Base-by-base conservation (phyloP, 2,329 filamentous ascomycete species). In the Paraconiothyrium sp. region DNA sequence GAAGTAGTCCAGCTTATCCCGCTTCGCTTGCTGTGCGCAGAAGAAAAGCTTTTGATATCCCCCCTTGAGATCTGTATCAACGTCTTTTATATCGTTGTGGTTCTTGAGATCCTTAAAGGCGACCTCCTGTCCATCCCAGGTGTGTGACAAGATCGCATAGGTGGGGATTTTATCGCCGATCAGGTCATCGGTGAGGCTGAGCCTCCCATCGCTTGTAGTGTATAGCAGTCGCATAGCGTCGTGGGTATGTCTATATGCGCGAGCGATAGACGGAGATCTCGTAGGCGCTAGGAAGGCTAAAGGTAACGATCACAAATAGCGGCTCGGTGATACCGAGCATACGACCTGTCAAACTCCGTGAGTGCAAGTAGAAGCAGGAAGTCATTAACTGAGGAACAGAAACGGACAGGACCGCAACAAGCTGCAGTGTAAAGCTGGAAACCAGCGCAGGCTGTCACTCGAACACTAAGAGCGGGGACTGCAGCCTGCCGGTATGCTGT, bases 191-290 rank as follows among this genome's bases (percentile, higher is more conserved):
- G 30, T 50, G 13, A 14, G 35, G 16, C 44, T 30, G 32, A 64
- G 58, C 34, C n/a, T 63, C 49, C 64, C 60, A 14, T 63, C 54
- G 58, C 54, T 48, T 57, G 58, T 10, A 20, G 44, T 67, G 34
- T 64, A 56, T 34, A 66, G 49, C 35, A 66, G 51, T 51, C 61
- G 57, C 61, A 66, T 66, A 14, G 46, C 10, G 55, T 22, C n/a
- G 35, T 59, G 60, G 47, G 35, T 55, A 10, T 51, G 47, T 59
- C 20, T 37, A n/a, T 58, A 10, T 58, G 58, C 55, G 52, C 60
- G 55, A 59, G 61, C 30, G 48, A 50, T 58, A 47, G 56, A 59
- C 34, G 51, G 20, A 30, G 24, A 46, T 54, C 50, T 63, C 32
- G 46, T 34, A 48, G 56, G 50, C 30, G 60, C n/a, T 22, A 58